Conservation (phyloP, 2,329 filamentous ascomycete genomes). For the Beauveria sp. region DNA sequence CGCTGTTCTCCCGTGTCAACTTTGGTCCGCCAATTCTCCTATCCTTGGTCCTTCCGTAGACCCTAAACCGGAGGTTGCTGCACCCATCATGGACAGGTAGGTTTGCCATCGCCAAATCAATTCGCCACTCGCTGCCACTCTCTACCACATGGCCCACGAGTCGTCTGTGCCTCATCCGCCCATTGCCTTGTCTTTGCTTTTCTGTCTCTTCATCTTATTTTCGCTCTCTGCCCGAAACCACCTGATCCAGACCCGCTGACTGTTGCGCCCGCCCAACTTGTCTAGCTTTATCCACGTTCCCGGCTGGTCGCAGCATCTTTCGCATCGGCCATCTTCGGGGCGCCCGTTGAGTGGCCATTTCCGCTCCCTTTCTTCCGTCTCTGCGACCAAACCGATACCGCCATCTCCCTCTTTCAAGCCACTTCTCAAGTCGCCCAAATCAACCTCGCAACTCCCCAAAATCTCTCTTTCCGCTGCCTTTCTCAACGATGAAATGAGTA, state of each 20-base stretch:
- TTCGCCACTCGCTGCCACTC: background rate
- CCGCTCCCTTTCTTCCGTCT: conserved; percentile 46
- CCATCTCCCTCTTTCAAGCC: conserved; percentile 23
- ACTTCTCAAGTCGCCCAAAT: conserved; percentile 28
- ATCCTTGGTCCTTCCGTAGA: conserved; percentile 7
- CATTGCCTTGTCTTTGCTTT: background rate
- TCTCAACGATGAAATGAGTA: conserved; percentile 57
- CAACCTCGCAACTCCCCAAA: conserved; percentile 28
- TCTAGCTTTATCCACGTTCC: conserved; percentile 46
- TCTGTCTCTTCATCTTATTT: too few species aligned
- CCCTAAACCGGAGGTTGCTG: conserved; percentile 7
- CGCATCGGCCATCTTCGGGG: conserved; percentile 21
- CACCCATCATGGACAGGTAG: conserved; percentile 9
- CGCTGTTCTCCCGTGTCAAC: background rate
- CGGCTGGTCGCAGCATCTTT: conserved; percentile 42
- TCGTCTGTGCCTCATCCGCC: conserved; percentile 1
- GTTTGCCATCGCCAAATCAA: background rate
- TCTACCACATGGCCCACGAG: background rate
- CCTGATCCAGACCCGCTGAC: background rate
- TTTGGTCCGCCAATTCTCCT: background rate
- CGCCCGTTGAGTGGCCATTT: conserved; percentile 39
- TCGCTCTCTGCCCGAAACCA: background rate
- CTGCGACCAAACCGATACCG: conserved; percentile 26
- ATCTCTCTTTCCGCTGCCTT: conserved; percentile 34
- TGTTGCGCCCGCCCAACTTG: background rate